Base-by-base conservation (phyloP, 1,284 basidiomycete species). In the Ganoderma sinense region DNA sequence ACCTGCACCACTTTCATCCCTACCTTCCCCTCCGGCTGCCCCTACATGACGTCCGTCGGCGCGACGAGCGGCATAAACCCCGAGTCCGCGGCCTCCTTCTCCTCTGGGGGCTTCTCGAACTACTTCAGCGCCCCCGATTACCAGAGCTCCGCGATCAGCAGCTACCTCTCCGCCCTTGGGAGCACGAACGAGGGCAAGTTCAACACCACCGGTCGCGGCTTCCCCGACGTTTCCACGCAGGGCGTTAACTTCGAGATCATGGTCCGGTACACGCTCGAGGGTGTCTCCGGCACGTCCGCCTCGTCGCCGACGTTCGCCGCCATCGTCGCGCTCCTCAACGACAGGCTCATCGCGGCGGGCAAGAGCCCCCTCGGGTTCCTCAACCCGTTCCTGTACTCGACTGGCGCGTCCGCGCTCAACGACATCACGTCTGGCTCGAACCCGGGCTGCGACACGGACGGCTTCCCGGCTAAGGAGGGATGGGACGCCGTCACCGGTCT, bases 21-120 rank as follows among this genome's bases (percentile, higher is more conserved):
- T 14, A 83, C 79, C 0, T 94, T 94, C 86, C 93, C 92, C 20
- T 84, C 88, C n/a, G 81, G 80, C 31, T 87, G 90, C 89, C 71
- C 86, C 84, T 68, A 26, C 75, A 87, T 92, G 43, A 92, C 90
- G 14, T 76, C 88, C 20, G 89, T 91, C 29, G 89, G 89, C 20
- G 88, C 85, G 20, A 91, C 88, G 0, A 81, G 78, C 0, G 78
- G 78, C 29, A 74, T 85, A n/a, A n/a, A n/a, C 0, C 87, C 88
- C n/a, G 89, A 91, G 79, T 82, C 84, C 41, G 87, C 85, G 18
- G 83, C 77, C 0, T 72, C 71, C 60, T 83, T 85, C 80, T 84
- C 82, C n/a, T 81, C 83, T 2, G 85, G 84, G 66, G 86, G 87
- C 23, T 88, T 87, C 78, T 85, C 83, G 53, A 82, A 85, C 75